Percentiles rank a stretch among this genome's conserved stretches.
Evolutionary conservation across 2,329 filamentous ascomycete species (phyloP).

Genomic region (Colletotrichum aenigma): DNA sequence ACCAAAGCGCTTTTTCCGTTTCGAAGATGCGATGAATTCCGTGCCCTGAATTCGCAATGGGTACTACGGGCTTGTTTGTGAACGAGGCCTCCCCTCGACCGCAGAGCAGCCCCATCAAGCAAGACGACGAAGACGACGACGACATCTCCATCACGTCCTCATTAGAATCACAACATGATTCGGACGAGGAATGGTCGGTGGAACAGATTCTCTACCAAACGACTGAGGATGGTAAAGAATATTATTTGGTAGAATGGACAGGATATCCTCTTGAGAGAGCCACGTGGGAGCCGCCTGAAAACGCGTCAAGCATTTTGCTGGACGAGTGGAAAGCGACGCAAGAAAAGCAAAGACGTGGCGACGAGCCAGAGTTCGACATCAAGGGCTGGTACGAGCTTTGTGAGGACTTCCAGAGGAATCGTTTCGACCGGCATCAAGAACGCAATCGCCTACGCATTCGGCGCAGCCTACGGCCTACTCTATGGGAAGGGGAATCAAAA

Average conservation of each 20-base stretch:
- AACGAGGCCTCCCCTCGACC: neutral
- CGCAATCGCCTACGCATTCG: slow-evolving; percentile 13
- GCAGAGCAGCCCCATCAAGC: slow-evolving; percentile 3
- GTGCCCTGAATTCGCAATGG: neutral
- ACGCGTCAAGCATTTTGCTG: slow-evolving; percentile 44
- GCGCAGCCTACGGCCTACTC: slow-evolving; percentile 1
- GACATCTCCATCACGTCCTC: slow-evolving; percentile 37
- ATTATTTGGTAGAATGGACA: slow-evolving; percentile 43
- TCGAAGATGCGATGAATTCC: neutral
- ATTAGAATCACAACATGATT: slow-evolving; percentile 33
- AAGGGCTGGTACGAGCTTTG: slow-evolving; percentile 27
- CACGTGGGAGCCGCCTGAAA: slow-evolving; percentile 55
- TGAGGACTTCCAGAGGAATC: slow-evolving; percentile 10
- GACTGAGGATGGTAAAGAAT: slow-evolving; percentile 24
- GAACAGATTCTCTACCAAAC: slow-evolving; percentile 42
- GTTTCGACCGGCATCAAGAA: neutral
- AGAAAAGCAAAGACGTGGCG: slow-evolving; percentile 34
- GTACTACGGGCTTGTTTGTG: slow-evolving; percentile 1
- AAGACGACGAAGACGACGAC: slow-evolving; percentile 30
- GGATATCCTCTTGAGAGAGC: slow-evolving; percentile 37
- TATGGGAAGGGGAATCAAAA: slow-evolving; percentile 13
- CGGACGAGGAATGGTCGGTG: slow-evolving; percentile 53
- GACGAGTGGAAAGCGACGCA: slow-evolving; percentile 48
- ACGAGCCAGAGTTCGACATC: slow-evolving; percentile 40
- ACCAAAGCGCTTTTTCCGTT: neutral